Evolutionary conservation across 768 basidiomycete species (phyloP).

Genomic region (Chiua virens): DNA sequence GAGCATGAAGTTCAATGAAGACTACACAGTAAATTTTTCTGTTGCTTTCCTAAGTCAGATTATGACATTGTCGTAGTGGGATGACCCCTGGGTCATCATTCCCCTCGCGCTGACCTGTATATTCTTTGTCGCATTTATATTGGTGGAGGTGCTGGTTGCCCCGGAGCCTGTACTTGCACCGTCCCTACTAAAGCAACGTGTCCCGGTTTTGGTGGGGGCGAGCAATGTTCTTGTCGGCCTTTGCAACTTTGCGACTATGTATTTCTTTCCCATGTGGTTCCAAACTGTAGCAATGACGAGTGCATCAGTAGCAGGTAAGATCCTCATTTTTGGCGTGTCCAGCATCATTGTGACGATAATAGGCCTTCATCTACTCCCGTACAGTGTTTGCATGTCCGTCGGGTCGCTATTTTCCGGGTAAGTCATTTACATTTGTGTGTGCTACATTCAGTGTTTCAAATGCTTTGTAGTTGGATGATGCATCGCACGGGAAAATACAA

Average conservation of each 20-base stretch:
- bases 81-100: conserved; percentile 50
- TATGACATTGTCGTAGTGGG: conserved; percentile 46
- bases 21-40: conserved; percentile 46
- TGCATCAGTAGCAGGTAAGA: conserved; percentile 62
- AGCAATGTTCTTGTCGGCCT: conserved; percentile 73
- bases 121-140: conserved; percentile 54
- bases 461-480: conserved; percentile 42
- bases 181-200: conserved; percentile 57
- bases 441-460: background rate
- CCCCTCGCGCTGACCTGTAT: conserved; percentile 45
- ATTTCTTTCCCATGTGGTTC: conserved; percentile 84
- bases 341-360: background rate
- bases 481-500: too few species aligned
- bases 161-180: conserved; percentile 75
- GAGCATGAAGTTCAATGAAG: too few species aligned
- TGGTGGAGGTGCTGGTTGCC: conserved; percentile 63
- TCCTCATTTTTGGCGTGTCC: background rate
- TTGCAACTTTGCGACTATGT: conserved; percentile 76
- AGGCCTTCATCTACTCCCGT: conserved; percentile 55
- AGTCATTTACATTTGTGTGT: conserved; percentile 1
- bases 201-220: conserved; percentile 69
- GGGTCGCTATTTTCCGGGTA: conserved; percentile 55
- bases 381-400: conserved; percentile 44
- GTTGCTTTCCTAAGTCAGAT: background rate
- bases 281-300: conserved; percentile 73